Evolutionary conservation across 1,284 basidiomycete species (phyloP).

Genomic region (Tilletia horrida): DNA sequence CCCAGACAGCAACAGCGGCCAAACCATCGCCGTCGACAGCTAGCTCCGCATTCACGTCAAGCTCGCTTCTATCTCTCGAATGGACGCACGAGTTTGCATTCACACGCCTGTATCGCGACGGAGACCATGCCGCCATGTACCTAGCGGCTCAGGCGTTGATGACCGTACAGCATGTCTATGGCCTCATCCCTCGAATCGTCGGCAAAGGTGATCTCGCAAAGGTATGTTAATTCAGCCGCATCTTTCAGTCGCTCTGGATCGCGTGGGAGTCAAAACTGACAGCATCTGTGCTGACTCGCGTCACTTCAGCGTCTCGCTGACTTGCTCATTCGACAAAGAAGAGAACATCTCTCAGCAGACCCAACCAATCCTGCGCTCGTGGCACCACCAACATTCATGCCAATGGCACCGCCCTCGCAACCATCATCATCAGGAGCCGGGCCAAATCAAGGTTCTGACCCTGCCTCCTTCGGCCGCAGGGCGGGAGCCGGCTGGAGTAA

Average conservation of each 20-base stretch:
- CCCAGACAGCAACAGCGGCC: background rate
- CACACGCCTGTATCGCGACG: slow-evolving; percentile 64
- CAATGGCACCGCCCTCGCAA: background rate
- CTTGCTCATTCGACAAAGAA: slow-evolving; percentile 67
- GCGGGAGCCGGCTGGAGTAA: slow-evolving; percentile 37
- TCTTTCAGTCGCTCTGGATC: too few relatives aligned
- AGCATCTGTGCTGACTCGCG: background rate
- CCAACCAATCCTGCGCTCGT: slow-evolving; percentile 42
- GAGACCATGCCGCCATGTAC: slow-evolving; percentile 86
- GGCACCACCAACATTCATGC: slow-evolving; percentile 8
- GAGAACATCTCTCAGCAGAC: slow-evolving; percentile 54
- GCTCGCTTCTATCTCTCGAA: slow-evolving; percentile 42
- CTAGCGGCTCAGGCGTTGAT: slow-evolving; percentile 82
- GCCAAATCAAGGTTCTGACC: too few relatives aligned
- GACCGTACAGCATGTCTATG: slow-evolving; percentile 80
- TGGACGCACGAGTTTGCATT: slow-evolving; percentile 34
- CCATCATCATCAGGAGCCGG: background rate
- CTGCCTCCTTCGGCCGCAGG: slow-evolving; percentile 24
- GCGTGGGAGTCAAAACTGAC: too few relatives aligned
- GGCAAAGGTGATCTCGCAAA: slow-evolving; percentile 89
- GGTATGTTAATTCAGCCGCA: too few relatives aligned
- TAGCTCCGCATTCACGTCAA: background rate
- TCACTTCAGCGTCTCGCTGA: slow-evolving; percentile 43
- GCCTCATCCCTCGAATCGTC: slow-evolving; percentile 83
- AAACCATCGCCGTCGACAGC: background rate